A percentile compares a stretch with the other conserved stretches of the same genome.
phyloP scores from a whole-genome alignment of 1,139 yeast species.

The Scheffersomyces titani region DNA sequence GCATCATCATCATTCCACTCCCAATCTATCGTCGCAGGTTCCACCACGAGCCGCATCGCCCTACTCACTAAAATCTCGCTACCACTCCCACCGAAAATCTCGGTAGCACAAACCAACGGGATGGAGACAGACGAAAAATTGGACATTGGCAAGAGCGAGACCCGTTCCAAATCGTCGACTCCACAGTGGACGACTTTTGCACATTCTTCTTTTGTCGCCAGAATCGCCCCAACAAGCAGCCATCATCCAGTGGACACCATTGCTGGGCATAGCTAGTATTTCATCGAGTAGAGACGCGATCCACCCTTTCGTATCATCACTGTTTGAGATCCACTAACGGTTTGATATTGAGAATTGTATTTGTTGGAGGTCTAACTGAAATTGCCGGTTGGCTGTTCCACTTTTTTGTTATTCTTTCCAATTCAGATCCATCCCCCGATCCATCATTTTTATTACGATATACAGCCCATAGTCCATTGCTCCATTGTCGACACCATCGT shows the following conservation, averaged over 20 bases:
- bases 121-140: background rate
- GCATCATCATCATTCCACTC: background rate
- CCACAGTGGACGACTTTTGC: background rate
- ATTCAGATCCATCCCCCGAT: background rate
- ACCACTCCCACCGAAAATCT: background rate
- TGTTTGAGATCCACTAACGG: background rate
- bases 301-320: background rate
- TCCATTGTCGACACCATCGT: background rate
- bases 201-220: background rate
- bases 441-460: background rate
- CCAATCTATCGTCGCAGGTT: background rate
- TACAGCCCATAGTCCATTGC: background rate
- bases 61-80: background rate
- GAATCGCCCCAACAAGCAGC: background rate
- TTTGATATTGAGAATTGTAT: background rate
- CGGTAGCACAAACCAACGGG: background rate
- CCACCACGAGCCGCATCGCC: background rate
- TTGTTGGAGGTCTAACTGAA: background rate
- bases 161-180: background rate
- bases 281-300: background rate
- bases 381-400: background rate
- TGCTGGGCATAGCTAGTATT: background rate
- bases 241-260: background rate
- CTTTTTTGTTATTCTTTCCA: background rate
- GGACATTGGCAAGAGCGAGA: background rate